A percentile compares a stretch with the other conserved stretches of the same genome.
Conservation (phyloP, 1,284 basidiomycete species). For the Microbotryum lychnidis-dioicae region DNA sequence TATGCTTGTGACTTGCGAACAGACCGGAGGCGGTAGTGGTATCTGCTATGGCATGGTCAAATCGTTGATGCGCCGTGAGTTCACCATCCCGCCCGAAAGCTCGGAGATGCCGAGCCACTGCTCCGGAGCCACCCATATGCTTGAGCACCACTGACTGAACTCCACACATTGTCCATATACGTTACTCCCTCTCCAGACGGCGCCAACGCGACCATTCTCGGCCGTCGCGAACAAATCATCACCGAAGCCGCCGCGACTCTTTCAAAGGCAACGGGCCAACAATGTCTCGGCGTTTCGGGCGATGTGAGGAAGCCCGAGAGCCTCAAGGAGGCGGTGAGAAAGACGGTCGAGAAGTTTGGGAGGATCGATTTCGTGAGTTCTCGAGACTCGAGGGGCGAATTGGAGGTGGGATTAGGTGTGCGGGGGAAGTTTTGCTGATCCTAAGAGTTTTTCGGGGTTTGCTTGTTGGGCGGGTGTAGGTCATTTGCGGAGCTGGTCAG, state of each 20-base stretch:
- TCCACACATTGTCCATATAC: neutral
- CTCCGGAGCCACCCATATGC: neutral
- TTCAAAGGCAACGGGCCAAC: conserved; percentile 56
- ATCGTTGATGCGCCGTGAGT: conserved; percentile 71
- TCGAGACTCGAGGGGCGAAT: too few relatives aligned
- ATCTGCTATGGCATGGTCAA: conserved; percentile 87
- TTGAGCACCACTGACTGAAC: neutral
- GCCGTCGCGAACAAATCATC: conserved; percentile 59
- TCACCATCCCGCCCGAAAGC: neutral
- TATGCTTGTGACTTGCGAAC: conserved; percentile 33
- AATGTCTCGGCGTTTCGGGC: conserved; percentile 65
- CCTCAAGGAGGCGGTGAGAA: conserved; percentile 65
- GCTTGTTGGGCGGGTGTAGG: too few relatives aligned
- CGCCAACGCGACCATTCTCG: conserved; percentile 33
- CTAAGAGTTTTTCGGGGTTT: too few relatives aligned
- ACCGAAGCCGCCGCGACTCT: conserved; percentile 63
- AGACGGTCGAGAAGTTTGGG: conserved; percentile 69
- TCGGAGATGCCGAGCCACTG: conserved; percentile 38
- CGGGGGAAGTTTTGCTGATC: too few relatives aligned
- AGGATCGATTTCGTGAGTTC: conserved; percentile 67
- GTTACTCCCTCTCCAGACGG: conserved; percentile 39
- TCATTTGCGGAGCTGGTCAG: conserved; percentile 51
- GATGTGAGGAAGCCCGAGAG: conserved; percentile 75
- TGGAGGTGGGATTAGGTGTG: too few relatives aligned
- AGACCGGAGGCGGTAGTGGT: conserved; percentile 25